A percentile compares a stretch with the other conserved stretches of the same genome.
phyloP scores from a whole-genome alignment of 345 rosid species.

The Rhodamnia rubescens region DNA sequence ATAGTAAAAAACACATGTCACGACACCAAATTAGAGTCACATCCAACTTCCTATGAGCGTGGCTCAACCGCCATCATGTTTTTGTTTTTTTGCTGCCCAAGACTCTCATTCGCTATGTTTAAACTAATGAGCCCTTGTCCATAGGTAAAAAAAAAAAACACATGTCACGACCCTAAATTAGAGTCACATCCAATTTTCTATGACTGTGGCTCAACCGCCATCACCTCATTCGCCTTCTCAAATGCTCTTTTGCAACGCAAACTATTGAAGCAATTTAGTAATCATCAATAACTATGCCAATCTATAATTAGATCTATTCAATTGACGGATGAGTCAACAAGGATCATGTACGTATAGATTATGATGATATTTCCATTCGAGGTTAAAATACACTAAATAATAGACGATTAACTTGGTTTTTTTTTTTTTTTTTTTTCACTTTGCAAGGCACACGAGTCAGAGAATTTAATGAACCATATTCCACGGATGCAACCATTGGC shows the following conservation, averaged over 20 bases:
- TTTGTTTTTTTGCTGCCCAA: background rate
- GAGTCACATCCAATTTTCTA: background rate
- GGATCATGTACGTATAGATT: background rate
- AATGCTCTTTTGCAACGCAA: background rate
- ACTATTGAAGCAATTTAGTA: background rate
- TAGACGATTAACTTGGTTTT: background rate
- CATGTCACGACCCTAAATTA: too few species aligned
- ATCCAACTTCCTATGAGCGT: too few species aligned
- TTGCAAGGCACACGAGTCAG: background rate
- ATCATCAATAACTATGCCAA: background rate
- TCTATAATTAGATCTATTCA: background rate
- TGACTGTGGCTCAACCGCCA: background rate
- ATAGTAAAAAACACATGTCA: too few species aligned
- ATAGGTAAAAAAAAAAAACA: too few species aligned
- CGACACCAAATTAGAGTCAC: too few species aligned
- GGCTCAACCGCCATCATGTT: too few species aligned
- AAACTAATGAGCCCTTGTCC: too few species aligned
- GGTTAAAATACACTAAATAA: background rate
- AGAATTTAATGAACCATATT: background rate
- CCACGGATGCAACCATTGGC: background rate
- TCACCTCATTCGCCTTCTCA: background rate
- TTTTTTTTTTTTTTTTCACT: background rate
- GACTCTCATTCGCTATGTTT: background rate
- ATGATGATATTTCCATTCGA: background rate
- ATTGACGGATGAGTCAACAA: background rate